These are phyloP conservation scores for Polychaeton citri DNA, from an alignment of 2,329 filamentous ascomycete species.

Conservation along the genomic window DNA sequence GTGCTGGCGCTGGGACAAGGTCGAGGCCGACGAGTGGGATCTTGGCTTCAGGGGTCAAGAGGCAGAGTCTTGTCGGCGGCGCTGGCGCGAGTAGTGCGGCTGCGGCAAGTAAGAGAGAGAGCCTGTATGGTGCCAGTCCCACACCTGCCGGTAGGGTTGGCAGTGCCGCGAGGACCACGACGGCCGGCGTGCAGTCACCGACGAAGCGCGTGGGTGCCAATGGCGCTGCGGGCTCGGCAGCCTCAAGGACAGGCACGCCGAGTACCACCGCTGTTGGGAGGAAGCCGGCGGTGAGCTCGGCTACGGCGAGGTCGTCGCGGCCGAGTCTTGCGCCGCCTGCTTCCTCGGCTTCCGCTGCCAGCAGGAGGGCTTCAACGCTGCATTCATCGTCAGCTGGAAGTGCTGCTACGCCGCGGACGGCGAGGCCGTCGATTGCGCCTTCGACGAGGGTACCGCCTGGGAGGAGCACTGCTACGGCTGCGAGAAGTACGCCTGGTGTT, in stretches of 20 bases:
- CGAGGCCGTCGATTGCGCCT: neutral
- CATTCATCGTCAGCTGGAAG: neutral
- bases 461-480: neutral
- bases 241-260: constrained; percentile 53
- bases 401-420: neutral
- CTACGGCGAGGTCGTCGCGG: constrained; percentile 38
- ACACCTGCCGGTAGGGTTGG: constrained; percentile 48
- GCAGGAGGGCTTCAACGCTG: constrained; percentile 27
- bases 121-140: constrained; percentile 52
- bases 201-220: constrained; percentile 52
- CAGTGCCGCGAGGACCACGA: constrained; percentile 39
- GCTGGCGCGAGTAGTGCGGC: constrained; percentile 1
- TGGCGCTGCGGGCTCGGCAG: constrained; percentile 41
- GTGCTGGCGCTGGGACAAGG: constrained; percentile 17
- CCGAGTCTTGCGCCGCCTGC: constrained; percentile 38
- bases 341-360: constrained; percentile 16
- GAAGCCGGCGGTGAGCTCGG: constrained; percentile 19
- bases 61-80: constrained; percentile 11
- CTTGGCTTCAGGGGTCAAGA: constrained; percentile 14
- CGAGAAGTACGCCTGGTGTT: neutral
- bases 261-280: constrained; percentile 30
- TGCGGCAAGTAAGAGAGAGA: constrained; percentile 13
- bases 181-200: constrained; percentile 42
- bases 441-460: neutral
- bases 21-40: constrained; percentile 28